Conservation (phyloP, 805 yeast species). For the Ogataea neopini region DNA sequence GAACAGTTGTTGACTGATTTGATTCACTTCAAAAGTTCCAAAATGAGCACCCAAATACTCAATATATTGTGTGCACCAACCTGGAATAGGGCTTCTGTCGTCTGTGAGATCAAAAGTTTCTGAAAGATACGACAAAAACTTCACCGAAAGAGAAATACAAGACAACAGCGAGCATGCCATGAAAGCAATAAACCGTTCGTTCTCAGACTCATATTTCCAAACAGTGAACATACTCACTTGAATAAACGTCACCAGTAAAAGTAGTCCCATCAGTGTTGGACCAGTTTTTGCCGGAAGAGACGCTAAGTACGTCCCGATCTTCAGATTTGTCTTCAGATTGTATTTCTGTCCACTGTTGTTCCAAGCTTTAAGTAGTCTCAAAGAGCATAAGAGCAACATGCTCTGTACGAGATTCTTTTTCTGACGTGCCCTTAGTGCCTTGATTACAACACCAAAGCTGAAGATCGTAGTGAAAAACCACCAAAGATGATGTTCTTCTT, state of each 20-base stretch:
- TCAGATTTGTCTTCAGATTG: constrained; percentile 46
- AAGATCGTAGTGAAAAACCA: constrained; percentile 66
- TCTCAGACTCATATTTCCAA: not conserved
- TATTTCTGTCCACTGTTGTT: constrained; percentile 88
- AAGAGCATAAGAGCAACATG: constrained; percentile 30
- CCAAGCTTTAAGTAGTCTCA: constrained; percentile 78
- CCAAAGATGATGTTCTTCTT: constrained; percentile 97
- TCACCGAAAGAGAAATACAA: constrained; percentile 27
- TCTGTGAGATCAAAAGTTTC: constrained; percentile 29
- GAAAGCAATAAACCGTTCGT: constrained; percentile 38
- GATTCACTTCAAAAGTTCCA: constrained; percentile 32
- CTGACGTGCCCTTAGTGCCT: constrained; percentile 14
- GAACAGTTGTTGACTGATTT: constrained; percentile 26
- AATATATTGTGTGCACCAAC: constrained; percentile 25
- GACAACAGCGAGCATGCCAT: constrained; percentile 47
- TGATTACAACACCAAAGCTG: constrained; percentile 15
- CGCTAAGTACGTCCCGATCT: constrained; percentile 47
- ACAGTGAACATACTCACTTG: constrained; percentile 16
- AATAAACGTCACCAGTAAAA: constrained; percentile 23
- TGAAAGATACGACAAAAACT: constrained; percentile 30
- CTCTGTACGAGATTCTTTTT: constrained; percentile 18
- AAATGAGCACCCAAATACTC: constrained; percentile 36
- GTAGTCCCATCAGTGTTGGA: constrained; percentile 21
- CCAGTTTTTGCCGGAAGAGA: constrained; percentile 23
- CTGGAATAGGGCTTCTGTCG: constrained; percentile 19